Base-by-base conservation (phyloP, 2,329 filamentous ascomycete species). In the Fusarium chuoi region DNA sequence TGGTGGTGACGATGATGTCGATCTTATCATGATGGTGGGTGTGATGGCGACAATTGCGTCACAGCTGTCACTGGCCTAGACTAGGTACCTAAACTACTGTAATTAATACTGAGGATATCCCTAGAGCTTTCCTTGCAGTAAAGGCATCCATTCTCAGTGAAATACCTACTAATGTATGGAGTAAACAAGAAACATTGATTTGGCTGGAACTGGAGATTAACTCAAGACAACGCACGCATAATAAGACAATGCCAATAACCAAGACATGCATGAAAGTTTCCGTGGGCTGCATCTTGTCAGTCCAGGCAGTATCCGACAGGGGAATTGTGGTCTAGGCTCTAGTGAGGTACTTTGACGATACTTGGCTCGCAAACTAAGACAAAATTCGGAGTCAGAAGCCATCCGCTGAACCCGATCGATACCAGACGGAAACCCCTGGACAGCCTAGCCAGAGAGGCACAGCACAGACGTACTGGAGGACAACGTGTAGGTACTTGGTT, bases 1-100 rank as follows among this genome's bases (percentile, higher is more conserved):
- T 51, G 64, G 52, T 26, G 44, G 65, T 74, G 71, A 74, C 71
- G 68, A 72, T 70, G 68, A 68, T 71, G 70, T 62, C 66, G 70
- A 74, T 74, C 70, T 49, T 65, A 12, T 58, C 48, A 39, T 58
- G 42, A 62, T 62, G 62, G 46, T 61, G 73, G 63, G 66, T 57
- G 57, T 26, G 58, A 74, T 17, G 71, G 62, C 46, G 20, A 62
- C 71, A 72, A 65, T 72, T 74, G 71, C 71, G 71, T 74, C 71
- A 74, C 63, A 56, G 18, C 41, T 61, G 38, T 48, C 60, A 68
- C 48, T 35, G 36, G 66, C 62, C 60, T 49, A 45, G n/a, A n/a
- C n/a, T n/a, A n/a, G n/a, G n/a, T n/a, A n/a, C n/a, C n/a, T n/a
- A n/a, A n/a, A n/a, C n/a, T n/a, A n/a, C n/a, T n/a, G 9, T 22